A percentile compares a stretch with the other conserved stretches of the same genome.
Conservation (phyloP, 2,329 filamentous ascomycete genomes). For the Dendrostoma leiphaemia region DNA sequence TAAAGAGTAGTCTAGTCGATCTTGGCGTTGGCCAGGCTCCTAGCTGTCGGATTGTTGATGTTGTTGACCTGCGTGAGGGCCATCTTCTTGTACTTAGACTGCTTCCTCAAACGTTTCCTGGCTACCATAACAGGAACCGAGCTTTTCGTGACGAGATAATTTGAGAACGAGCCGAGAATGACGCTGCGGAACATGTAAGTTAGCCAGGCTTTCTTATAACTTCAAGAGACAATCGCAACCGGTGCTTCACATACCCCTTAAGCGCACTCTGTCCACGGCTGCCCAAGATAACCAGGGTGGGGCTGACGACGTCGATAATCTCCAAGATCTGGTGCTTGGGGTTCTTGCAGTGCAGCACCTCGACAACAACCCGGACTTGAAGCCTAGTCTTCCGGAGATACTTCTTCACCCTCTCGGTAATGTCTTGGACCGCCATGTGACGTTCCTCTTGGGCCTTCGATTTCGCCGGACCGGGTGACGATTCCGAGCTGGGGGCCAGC, state of each 20-base stretch:
- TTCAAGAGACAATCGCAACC: not conserved
- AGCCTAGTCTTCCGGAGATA: slow-evolving; percentile 86
- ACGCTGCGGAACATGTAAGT: slow-evolving; percentile 57
- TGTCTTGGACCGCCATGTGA: slow-evolving; percentile 74
- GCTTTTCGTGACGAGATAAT: slow-evolving; percentile 95
- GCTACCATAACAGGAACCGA: slow-evolving; percentile 98
- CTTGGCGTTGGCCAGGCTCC: slow-evolving; percentile 69
- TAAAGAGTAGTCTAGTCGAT: slow-evolving; percentile 73
- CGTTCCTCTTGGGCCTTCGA: slow-evolving; percentile 72
- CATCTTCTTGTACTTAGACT: slow-evolving; percentile 74
- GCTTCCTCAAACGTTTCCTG: slow-evolving; percentile 82
- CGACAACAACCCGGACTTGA: slow-evolving; percentile 89
- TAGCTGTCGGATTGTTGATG: slow-evolving; percentile 65
- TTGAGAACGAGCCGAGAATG: slow-evolving; percentile 92
- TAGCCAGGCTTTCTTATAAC: slow-evolving; percentile 23
- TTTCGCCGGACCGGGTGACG: slow-evolving; percentile 1
- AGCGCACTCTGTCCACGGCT: slow-evolving; percentile 87
- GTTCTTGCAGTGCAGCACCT: slow-evolving; percentile 98
- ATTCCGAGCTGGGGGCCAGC: not conserved
- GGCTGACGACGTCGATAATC: slow-evolving; percentile 90
- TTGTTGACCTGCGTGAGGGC: slow-evolving; percentile 79
- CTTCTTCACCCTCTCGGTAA: slow-evolving; percentile 81
- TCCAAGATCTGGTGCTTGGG: slow-evolving; percentile 95
- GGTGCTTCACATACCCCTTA: slow-evolving; percentile 69
- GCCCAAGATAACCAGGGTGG: slow-evolving; percentile 89